These are phyloP conservation scores for Vigna trinervia DNA, from an alignment of 306 rosid species.

Conservation along the genomic window DNA sequence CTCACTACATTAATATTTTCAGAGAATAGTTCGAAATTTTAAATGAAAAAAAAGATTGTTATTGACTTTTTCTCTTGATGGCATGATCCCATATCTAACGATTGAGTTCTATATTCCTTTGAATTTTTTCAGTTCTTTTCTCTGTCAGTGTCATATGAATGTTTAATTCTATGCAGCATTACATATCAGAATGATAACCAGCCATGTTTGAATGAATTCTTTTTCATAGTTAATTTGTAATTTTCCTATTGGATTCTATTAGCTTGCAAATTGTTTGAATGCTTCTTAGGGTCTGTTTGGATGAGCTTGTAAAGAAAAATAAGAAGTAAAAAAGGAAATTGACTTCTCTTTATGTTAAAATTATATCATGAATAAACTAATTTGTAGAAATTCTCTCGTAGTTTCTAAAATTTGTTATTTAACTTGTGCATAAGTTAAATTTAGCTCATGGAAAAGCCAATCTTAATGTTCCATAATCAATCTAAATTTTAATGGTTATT, in stretches of 20 bases:
- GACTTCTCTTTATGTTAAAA: no score
- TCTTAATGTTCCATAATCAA: no score
- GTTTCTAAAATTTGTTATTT: no score
- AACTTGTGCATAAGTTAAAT: no score
- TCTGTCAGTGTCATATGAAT: not conserved
- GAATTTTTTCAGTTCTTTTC: slow-evolving; percentile 5
- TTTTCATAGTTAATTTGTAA: not conserved
- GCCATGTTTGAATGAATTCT: not conserved
- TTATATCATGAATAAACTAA: no score
- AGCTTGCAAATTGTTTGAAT: not conserved
- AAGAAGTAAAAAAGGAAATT: no score
- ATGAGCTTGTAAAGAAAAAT: no score
- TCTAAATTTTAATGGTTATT: slow-evolving; percentile 40
- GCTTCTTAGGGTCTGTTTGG: not conserved
- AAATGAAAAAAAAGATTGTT: not conserved
- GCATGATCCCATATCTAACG: not conserved
- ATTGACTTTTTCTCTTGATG: not conserved
- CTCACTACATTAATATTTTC: not conserved
- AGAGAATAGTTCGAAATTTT: not conserved
- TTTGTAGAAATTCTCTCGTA: no score
- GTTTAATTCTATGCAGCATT: not conserved
- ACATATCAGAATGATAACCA: slow-evolving; percentile 4
- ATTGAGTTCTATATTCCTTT: not conserved
- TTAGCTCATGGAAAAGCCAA: no score
- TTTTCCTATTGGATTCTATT: slow-evolving; percentile 4